phyloP scores from a whole-genome alignment of 495 filamentous ascomycete species.

The Trypethelium eluteriae region DNA sequence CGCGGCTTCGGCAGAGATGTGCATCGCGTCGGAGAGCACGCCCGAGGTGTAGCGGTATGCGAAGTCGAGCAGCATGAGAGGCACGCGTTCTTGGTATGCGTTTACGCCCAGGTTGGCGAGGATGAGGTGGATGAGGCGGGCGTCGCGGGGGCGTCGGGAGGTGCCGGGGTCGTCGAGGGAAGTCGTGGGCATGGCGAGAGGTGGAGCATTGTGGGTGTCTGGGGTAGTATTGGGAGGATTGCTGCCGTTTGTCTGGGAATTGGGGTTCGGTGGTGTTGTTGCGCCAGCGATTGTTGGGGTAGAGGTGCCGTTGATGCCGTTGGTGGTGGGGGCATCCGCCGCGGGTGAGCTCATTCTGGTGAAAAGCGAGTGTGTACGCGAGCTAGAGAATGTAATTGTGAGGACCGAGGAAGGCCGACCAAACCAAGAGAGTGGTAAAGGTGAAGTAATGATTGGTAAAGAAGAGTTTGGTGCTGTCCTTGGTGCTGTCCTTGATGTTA shows the following conservation, averaged over 20 bases:
- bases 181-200: constrained; percentile 40
- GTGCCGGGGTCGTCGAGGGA: constrained; percentile 52
- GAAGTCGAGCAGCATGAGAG: constrained; percentile 90
- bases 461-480: too few species aligned
- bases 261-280: neutral
- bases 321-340: neutral
- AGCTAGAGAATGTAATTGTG: neutral
- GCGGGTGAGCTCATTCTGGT: constrained; percentile 17
- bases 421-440: too few species aligned
- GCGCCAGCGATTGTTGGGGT: neutral
- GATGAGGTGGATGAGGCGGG: constrained; percentile 82
- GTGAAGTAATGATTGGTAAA: too few species aligned
- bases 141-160: constrained; percentile 76
- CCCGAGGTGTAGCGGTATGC: constrained; percentile 74
- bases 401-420: too few species aligned
- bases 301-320: constrained; percentile 4
- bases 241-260: neutral
- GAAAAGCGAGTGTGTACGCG: constrained; percentile 29
- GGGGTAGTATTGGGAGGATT: neutral
- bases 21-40: constrained; percentile 59
- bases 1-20: constrained; percentile 51
- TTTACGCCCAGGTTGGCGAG: constrained; percentile 80
- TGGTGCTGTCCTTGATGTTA: too few species aligned
- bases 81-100: constrained; percentile 87
- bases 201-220: constrained; percentile 21